Conservation (phyloP, 768 basidiomycete species). For the Boletus edulis region DNA sequence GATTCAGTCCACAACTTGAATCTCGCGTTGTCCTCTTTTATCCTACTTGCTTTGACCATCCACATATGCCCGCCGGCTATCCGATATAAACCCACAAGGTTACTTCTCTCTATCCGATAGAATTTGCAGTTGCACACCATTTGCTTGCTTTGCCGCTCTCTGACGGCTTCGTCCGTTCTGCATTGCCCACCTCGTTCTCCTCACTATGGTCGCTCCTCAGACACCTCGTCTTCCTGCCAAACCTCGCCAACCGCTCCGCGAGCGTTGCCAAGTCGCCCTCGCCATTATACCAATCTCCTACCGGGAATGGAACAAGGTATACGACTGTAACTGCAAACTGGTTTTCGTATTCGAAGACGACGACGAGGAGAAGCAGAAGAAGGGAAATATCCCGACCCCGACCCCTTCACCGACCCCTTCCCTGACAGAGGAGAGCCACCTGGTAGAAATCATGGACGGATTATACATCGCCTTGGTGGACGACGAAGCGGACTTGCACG, state of each 20-base stretch:
- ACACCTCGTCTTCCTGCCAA: background rate
- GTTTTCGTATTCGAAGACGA: conserved; percentile 7
- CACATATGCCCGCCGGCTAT: background rate
- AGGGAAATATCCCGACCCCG: background rate
- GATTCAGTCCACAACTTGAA: too few relatives aligned
- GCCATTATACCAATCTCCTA: conserved; percentile 9
- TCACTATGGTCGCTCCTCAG: background rate
- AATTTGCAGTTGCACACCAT: background rate
- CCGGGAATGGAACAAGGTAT: background rate
- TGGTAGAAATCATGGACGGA: conserved; percentile 8
- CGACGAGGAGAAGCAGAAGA: background rate
- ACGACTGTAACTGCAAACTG: background rate
- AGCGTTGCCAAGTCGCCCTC: conserved; percentile 8
- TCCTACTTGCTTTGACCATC: background rate
- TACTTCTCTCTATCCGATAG: background rate
- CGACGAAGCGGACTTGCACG: conserved; percentile 3
- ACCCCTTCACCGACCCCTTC: background rate
- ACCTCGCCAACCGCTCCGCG: conserved; percentile 3
- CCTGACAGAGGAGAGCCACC: background rate
- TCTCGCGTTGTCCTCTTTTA: background rate
- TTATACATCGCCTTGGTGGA: conserved; percentile 23
- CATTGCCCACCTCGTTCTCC: too few relatives aligned
- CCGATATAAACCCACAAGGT: background rate
- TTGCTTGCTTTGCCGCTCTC: background rate
- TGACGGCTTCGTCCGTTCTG: background rate